Percentiles rank a stretch among this genome's conserved stretches.
Evolutionary conservation across 2,329 filamentous ascomycete species (phyloP).

Genomic region (Ilyonectria mors-panacis): DNA sequence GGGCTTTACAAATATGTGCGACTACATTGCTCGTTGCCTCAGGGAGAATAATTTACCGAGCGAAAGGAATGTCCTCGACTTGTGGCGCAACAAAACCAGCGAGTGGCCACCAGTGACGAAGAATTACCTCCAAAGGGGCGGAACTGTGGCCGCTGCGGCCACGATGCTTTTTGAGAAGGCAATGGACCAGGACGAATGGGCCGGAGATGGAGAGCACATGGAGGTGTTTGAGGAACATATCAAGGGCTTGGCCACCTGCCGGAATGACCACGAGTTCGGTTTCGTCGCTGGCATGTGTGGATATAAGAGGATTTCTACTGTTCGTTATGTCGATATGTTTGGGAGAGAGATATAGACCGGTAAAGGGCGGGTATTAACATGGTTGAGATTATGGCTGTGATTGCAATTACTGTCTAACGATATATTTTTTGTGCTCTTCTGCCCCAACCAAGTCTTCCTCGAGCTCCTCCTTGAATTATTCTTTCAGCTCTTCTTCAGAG

Average conservation of each 20-base stretch:
- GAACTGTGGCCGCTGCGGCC: not conserved
- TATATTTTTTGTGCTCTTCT: too few relatives aligned
- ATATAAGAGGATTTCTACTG: not conserved
- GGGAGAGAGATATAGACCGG: too few relatives aligned
- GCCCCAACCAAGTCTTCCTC: too few relatives aligned
- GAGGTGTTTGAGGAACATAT: not conserved
- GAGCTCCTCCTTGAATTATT: too few relatives aligned
- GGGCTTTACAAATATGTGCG: conserved; percentile 6
- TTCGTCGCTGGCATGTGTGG: conserved; percentile 27
- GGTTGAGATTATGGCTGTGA: too few relatives aligned
- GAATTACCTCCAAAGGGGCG: conserved; percentile 2
- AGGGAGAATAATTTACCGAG: not conserved
- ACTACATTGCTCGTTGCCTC: not conserved
- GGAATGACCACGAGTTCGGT: conserved; percentile 20
- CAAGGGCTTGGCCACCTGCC: not conserved
- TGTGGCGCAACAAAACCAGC: not conserved
- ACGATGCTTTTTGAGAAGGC: conserved; percentile 3
- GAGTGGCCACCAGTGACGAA: not conserved
- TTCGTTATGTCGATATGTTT: not conserved
- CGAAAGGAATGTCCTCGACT: not conserved
- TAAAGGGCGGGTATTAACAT: too few relatives aligned
- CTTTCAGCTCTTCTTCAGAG: too few relatives aligned
- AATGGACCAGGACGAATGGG: conserved; percentile 2
- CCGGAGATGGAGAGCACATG: not conserved
- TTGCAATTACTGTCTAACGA: too few relatives aligned